Evolutionary conservation across 1,284 basidiomycete genomes (phyloP).

Genomic region (Agaricales sp.): DNA sequence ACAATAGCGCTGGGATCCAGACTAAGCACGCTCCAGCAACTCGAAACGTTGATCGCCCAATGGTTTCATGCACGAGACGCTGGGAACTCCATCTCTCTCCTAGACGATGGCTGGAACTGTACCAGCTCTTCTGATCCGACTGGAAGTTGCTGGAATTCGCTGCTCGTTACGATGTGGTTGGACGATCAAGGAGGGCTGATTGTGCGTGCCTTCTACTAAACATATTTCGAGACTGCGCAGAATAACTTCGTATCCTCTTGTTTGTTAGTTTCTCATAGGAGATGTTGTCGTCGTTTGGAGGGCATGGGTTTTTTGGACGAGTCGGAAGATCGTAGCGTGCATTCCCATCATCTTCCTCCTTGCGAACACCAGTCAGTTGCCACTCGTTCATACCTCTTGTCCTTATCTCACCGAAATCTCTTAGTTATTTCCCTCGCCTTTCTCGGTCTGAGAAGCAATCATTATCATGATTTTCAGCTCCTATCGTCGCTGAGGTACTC

Average conservation of each 20-base stretch:
- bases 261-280: neutral
- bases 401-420: neutral
- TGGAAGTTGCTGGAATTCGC: neutral
- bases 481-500: neutral
- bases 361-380: neutral
- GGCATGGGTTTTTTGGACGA: neutral
- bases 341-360: neutral
- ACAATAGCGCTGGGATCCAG: neutral
- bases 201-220: too few relatives aligned
- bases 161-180: neutral
- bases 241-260: neutral
- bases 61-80: neutral
- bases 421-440: neutral
- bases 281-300: neutral
- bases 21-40: neutral
- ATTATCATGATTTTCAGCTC: neutral
- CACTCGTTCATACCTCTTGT: neutral
- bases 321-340: neutral
- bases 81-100: neutral
- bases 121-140: neutral
- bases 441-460: neutral
- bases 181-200: neutral
- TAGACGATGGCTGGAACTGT: neutral
- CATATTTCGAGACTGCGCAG: too few relatives aligned
- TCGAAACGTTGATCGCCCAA: neutral